These are phyloP conservation scores for Magnaporthales sp. DNA, from an alignment of 2,329 filamentous ascomycete genomes.

Conservation along the genomic window DNA sequence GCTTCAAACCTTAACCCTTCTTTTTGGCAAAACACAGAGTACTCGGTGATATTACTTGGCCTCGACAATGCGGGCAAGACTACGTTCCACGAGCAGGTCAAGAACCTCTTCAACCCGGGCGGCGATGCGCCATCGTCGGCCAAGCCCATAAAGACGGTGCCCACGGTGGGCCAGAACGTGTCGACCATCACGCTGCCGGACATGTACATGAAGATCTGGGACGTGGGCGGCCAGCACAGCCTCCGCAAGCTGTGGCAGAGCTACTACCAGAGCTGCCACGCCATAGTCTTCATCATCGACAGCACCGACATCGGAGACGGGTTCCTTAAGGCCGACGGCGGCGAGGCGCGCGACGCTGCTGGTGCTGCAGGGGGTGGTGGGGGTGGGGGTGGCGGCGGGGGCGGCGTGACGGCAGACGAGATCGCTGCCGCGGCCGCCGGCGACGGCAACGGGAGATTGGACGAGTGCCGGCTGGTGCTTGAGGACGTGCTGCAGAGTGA, in stretches of 20 bases:
- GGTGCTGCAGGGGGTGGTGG: neutral
- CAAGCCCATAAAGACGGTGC: slow-evolving; percentile 65
- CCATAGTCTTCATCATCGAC: slow-evolving; percentile 97
- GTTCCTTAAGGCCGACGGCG: slow-evolving; percentile 37
- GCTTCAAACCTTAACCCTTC: neutral
- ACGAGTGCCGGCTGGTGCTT: slow-evolving; percentile 82
- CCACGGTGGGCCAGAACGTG: slow-evolving; percentile 95
- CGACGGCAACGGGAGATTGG: slow-evolving; percentile 47
- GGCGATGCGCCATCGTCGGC: slow-evolving; percentile 53
- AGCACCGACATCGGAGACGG: slow-evolving; percentile 88
- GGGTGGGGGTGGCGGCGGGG: neutral
- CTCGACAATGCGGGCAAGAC: slow-evolving; percentile 99
- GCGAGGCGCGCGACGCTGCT: slow-evolving; percentile 12
- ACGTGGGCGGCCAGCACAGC: slow-evolving; percentile 87
- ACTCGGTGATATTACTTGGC: slow-evolving; percentile 92
- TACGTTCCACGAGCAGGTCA: slow-evolving; percentile 94
- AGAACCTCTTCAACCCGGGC: slow-evolving; percentile 67
- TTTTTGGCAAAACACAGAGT: slow-evolving; percentile 49
- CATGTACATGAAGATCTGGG: slow-evolving; percentile 98
- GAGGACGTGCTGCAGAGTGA: slow-evolving; percentile 83
- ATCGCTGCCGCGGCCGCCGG: neutral
- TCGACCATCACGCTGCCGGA: slow-evolving; percentile 83
- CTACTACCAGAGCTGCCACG: slow-evolving; percentile 90
- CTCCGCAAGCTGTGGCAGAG: slow-evolving; percentile 89
- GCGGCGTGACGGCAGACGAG: neutral